These are phyloP conservation scores for Brasilioporus rufonigricans DNA, from an alignment of 768 basidiomycete genomes.

Conservation along the genomic window DNA sequence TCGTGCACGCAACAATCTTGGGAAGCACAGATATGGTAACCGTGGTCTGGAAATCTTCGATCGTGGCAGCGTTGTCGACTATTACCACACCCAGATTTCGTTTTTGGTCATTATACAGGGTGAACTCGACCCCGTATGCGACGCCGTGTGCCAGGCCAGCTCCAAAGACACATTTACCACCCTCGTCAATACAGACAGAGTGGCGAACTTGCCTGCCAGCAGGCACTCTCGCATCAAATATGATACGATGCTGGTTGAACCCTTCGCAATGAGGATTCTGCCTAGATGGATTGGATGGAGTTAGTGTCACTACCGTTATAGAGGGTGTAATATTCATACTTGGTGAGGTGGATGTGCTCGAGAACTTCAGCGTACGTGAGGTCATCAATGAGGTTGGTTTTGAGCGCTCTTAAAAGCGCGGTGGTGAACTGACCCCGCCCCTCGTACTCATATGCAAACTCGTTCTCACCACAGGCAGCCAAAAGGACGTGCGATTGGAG, in stretches of 20 bases:
- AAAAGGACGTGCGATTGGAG: slow-evolving; percentile 40
- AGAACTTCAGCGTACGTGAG: slow-evolving; percentile 28
- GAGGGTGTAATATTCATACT: neutral
- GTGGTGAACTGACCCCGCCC: slow-evolving; percentile 27
- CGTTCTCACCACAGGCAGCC: slow-evolving; percentile 40
- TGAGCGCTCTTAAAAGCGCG: slow-evolving; percentile 19
- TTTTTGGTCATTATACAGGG: slow-evolving; percentile 16
- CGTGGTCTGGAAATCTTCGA: slow-evolving; percentile 16
- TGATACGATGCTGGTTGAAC: slow-evolving; percentile 1
- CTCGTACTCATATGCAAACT: slow-evolving; percentile 29
- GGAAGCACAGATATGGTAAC: neutral
- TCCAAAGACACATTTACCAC: slow-evolving; percentile 13
- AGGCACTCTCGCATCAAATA: slow-evolving; percentile 22
- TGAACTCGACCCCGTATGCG: slow-evolving; percentile 15
- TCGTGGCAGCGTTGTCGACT: slow-evolving; percentile 7
- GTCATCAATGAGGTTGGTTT: neutral
- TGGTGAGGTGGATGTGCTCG: slow-evolving; percentile 11
- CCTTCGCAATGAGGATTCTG: slow-evolving; percentile 34
- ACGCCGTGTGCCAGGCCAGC: slow-evolving; percentile 30
- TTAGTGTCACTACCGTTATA: neutral
- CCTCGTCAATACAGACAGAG: neutral
- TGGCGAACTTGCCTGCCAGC: slow-evolving; percentile 9
- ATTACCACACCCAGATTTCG: neutral
- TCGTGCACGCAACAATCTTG: neutral
- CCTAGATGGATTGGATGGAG: slow-evolving; percentile 3